Base-by-base conservation (phyloP, 2,329 filamentous ascomycete genomes). In the Xylaria sp. region DNA sequence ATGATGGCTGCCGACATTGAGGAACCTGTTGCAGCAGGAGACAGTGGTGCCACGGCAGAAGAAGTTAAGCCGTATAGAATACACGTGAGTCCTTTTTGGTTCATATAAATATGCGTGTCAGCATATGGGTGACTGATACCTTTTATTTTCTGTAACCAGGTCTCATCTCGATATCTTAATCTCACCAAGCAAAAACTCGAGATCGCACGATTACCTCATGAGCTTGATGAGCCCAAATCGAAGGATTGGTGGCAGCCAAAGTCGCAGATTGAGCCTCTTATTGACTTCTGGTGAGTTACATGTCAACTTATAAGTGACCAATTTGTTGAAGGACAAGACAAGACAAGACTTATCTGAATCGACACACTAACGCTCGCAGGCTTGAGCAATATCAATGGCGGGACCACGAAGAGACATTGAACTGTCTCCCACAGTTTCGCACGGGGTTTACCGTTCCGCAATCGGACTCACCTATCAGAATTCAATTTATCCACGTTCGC, bases 121-220 rank as follows among this genome's bases (percentile, higher is more conserved):
- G 23, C 30, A 23, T 55, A 56, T 68, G 66, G 72, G 62, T 74
- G 64, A 73, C 79, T 82, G 65, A 81, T 69, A 48, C 63, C 45
- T 36, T 3, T 34, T 18, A 18, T n/a, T 25, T 46, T 39, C 46
- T 53, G 3, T 30, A n/a, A 8, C 34, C 64, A 91, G 89, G 86
- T 92, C 18, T 91, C 89, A 2, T 86, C 85, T 63, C 88, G 86
- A 73, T 92, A 92, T 76, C 83, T 92, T 1, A 86, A 91, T 53
- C 82, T 92, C 67, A 92, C 90, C 6, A 85, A 82, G 74, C 86
- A 88, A 76, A 93, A 92, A 77, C 82, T 92, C 10, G 87, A 91
- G 74, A 82, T 91, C 53, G 89, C 89, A 25, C 83, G 90, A 66
- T 78, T 92, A 34, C 90, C 90, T 46, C 86, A 88, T 72, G 88